phyloP scores from a whole-genome alignment of 202 grass and related monocot genomes.

The Sporobolus alterniflorus region DNA sequence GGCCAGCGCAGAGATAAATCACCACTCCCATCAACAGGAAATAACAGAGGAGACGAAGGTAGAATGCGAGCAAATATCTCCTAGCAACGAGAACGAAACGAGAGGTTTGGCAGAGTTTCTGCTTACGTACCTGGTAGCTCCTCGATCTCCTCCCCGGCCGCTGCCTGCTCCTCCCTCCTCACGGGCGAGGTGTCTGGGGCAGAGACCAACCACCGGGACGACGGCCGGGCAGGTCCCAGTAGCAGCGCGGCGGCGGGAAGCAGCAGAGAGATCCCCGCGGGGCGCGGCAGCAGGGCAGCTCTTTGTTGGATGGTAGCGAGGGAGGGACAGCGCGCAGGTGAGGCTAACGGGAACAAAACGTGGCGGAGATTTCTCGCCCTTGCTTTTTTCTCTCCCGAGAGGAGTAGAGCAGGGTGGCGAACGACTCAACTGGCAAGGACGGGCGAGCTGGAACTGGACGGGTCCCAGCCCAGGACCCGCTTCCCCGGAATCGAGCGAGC shows the following conservation, averaged over 20 bases:
- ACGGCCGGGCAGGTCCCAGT: too few relatives aligned
- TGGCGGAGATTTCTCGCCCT: conserved; percentile 19
- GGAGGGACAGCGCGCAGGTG: background rate
- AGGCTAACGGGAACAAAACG: conserved; percentile 40
- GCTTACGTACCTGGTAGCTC: conserved; percentile 32
- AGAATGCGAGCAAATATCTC: conserved; percentile 8
- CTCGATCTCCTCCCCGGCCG: background rate
- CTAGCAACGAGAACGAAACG: background rate
- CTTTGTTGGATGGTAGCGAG: conserved; percentile 38
- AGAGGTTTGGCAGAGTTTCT: background rate
- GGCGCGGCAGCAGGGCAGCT: background rate
- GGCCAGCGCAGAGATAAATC: conserved; percentile 20
- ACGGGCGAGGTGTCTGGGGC: background rate
- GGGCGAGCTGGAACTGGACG: background rate
- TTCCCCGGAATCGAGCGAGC: conserved; percentile 41
- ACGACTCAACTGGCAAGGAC: too few relatives aligned
- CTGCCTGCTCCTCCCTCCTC: too few relatives aligned
- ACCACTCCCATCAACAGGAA: too few relatives aligned
- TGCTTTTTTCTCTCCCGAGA: conserved; percentile 5
- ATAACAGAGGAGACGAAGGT: background rate
- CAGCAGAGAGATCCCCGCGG: conserved; percentile 30
- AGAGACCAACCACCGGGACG: too few relatives aligned
- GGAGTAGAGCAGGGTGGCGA: background rate
- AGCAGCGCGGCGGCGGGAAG: background rate
- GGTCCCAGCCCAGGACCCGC: conserved; percentile 46